Evolutionary conservation across 2,329 filamentous ascomycete genomes (phyloP).

Genomic region (Sclerotinia nivalis): DNA sequence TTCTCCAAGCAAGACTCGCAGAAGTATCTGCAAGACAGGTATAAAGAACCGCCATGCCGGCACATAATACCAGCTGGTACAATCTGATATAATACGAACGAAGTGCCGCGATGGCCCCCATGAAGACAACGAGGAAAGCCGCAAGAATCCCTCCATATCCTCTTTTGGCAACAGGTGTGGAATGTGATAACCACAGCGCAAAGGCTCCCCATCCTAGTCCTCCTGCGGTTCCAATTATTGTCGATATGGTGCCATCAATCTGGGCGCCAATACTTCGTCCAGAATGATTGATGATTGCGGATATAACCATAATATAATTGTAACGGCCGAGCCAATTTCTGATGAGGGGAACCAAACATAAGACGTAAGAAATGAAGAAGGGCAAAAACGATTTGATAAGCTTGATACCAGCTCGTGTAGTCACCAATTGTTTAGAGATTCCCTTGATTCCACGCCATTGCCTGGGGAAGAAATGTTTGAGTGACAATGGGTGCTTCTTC

Average conservation of each 20-base stretch:
- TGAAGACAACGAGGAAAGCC: slow-evolving; percentile 55
- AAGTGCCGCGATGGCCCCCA: slow-evolving; percentile 52
- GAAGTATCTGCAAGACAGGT: slow-evolving; percentile 54
- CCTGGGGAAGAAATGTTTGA: slow-evolving; percentile 49
- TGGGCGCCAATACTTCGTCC: slow-evolving; percentile 58
- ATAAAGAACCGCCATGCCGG: slow-evolving; percentile 57
- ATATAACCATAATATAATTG: slow-evolving; percentile 57
- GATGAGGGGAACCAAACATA: slow-evolving; percentile 54
- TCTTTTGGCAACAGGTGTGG: slow-evolving; percentile 47
- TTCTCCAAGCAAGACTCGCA: slow-evolving; percentile 50
- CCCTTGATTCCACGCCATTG: slow-evolving; percentile 50
- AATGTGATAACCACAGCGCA: slow-evolving; percentile 55
- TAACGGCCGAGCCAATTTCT: slow-evolving; percentile 55
- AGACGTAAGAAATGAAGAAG: slow-evolving; percentile 57
- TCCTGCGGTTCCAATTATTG: slow-evolving; percentile 53
- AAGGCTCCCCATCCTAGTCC: slow-evolving; percentile 58
- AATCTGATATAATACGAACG: slow-evolving; percentile 57
- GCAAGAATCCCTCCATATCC: slow-evolving; percentile 59
- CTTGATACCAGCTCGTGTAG: slow-evolving; percentile 53
- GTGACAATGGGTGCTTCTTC: slow-evolving; percentile 50
- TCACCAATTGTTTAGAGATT: slow-evolving; percentile 47
- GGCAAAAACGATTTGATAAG: slow-evolving; percentile 55
- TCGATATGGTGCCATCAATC: slow-evolving; percentile 55
- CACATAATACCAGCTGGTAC: slow-evolving; percentile 56
- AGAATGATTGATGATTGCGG: slow-evolving; percentile 59